Evolutionary conservation across 2,329 filamentous ascomycete genomes (phyloP), one percentile per base, ranked within the genome.

Genomic region (Botryotinia narcissicola): DNA sequence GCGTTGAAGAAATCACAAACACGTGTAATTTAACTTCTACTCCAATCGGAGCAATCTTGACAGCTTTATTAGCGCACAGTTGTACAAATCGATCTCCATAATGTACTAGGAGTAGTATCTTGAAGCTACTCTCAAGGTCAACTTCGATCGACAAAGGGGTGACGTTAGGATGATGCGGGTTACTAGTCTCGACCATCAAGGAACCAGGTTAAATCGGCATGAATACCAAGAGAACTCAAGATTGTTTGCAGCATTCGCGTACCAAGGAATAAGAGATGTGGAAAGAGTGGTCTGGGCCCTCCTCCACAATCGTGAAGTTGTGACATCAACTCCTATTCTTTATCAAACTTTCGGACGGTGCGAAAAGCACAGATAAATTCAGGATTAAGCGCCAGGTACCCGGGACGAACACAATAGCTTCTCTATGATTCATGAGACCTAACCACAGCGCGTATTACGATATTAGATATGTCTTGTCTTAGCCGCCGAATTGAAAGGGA

Each of bases 351-450:
- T 64, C 29, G 40, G 42, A 70, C 32, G 32, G 42, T 44, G 51
- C 29, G 20, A 48, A 44, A 37, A 67, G 70, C 70, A 59, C 70
- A 72, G 61, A 57, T 59, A 14, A 37, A 44, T n/a, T 35, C 25
- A 48, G 14, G 48, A 25, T 44, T 67, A 72, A 72, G 61, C 70
- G 70, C 70, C 70, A 72, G 70, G 70, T 72, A 72, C 70, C 46
- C 70, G 48, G 70, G 44, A 67, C 54, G 22, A 57, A 54, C 48
- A 40, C 61, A 67, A 59, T 40, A 42, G 37, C 10, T 44, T 48
- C 18, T 37, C 16, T 57, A 42, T 35, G 48, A 59, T 46, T 66
- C 61, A 59, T 67, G 70, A 66, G 29, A 46, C 70, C 61, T 40
- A 57, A 44, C 29, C 20, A 67, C 48, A 44, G 61, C 70, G 70